These are phyloP conservation scores for Phaeophleospora eucalypticola DNA, from an alignment of 2,329 filamentous ascomycete species.

Conservation along the genomic window DNA sequence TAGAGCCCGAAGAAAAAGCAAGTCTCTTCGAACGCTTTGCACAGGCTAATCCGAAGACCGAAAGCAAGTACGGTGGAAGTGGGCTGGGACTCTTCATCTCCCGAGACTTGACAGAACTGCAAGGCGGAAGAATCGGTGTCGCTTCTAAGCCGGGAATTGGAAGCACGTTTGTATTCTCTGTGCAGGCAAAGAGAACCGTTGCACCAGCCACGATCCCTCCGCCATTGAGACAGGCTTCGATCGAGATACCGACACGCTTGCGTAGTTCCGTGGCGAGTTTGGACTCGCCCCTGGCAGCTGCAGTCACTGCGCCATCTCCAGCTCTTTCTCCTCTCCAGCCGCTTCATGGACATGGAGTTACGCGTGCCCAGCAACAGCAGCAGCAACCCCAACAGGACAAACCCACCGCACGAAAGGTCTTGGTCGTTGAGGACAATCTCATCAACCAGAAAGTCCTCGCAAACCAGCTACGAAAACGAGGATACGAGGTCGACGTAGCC, in stretches of 20 bases:
- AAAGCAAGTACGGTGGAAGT: conserved; percentile 65
- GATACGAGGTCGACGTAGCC: conserved; percentile 24
- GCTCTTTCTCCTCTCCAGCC: background rate
- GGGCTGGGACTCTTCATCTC: conserved; percentile 68
- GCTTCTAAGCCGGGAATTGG: conserved; percentile 55
- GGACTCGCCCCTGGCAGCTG: conserved; percentile 1
- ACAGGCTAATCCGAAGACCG: conserved; percentile 62
- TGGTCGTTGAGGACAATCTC: conserved; percentile 28
- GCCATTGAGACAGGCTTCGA: background rate
- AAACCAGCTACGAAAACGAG: conserved; percentile 24
- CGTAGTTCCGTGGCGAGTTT: background rate
- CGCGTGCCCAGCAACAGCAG: background rate
- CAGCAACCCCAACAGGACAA: conserved; percentile 1
- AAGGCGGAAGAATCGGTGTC: conserved; percentile 67
- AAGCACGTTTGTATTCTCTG: conserved; percentile 64
- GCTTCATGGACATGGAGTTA: conserved; percentile 3
- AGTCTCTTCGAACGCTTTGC: conserved; percentile 65
- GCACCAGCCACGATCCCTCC: conserved; percentile 4
- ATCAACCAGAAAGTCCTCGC: conserved; percentile 30
- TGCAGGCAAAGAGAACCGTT: conserved; percentile 31
- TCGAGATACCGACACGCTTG: conserved; percentile 5
- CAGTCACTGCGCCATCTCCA: background rate
- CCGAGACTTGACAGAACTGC: conserved; percentile 61
- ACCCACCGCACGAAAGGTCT: conserved; percentile 1
- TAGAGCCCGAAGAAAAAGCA: conserved; percentile 33